These are phyloP conservation scores for Pyrus communis DNA, from an alignment of 306 rosid genomes.

Conservation along the genomic window DNA sequence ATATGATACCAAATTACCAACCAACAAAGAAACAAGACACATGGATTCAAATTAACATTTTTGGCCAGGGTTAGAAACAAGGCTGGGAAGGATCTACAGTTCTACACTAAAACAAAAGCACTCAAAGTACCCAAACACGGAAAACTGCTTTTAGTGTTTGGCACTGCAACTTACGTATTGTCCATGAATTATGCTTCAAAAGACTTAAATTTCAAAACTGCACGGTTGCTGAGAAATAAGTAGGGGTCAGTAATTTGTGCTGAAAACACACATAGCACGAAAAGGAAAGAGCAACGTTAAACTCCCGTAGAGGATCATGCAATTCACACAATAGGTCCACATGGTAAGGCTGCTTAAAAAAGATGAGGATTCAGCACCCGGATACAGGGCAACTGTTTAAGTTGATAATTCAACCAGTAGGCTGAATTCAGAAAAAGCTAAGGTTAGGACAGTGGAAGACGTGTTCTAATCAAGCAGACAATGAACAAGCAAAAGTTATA, in stretches of 20 bases:
- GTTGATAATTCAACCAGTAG: neutral
- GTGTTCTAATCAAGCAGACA: neutral
- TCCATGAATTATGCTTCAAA: neutral
- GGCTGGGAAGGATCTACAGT: neutral
- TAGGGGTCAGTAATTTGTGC: neutral
- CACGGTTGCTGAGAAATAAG: neutral
- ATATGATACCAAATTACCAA: neutral
- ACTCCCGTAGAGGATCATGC: neutral
- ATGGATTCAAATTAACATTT: neutral
- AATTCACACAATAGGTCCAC: neutral
- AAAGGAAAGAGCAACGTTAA: neutral
- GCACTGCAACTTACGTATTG: neutral
- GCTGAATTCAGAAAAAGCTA: neutral
- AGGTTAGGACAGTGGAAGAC: neutral
- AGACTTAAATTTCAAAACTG: neutral
- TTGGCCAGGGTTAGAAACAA: neutral
- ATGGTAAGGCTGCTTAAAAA: neutral
- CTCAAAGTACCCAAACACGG: neutral
- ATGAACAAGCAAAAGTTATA: neutral
- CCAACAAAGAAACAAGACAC: neutral
- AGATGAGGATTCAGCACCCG: neutral
- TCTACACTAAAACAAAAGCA: neutral
- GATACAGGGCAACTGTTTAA: neutral
- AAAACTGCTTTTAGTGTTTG: neutral
- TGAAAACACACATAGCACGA: neutral